Conservation (phyloP, 495 filamentous ascomycete genomes). For the Sphaerosporella brunnea region DNA sequence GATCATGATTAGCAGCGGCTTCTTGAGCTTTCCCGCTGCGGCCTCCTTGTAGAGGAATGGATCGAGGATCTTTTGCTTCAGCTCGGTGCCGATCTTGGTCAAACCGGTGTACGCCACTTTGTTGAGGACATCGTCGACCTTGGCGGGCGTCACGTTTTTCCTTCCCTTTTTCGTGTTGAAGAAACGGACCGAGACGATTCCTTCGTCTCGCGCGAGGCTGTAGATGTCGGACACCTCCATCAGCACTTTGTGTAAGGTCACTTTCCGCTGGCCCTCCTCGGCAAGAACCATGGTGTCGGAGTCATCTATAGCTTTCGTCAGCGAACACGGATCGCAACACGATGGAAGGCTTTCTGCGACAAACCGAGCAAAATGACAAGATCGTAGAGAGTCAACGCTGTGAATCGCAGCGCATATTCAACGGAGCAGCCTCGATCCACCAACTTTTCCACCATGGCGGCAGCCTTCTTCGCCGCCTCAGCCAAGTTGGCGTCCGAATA, state of each 20-base stretch:
- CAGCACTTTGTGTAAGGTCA: slow-evolving; percentile 41
- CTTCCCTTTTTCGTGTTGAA: slow-evolving; percentile 39
- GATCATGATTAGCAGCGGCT: slow-evolving; percentile 7
- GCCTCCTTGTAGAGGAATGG: slow-evolving; percentile 10
- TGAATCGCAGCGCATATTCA: slow-evolving; percentile 6
- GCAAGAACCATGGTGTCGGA: slow-evolving; percentile 51
- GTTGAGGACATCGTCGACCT: slow-evolving; percentile 38
- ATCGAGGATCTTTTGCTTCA: slow-evolving; percentile 4
- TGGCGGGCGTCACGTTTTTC: slow-evolving; percentile 34
- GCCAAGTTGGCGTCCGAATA: neutral
- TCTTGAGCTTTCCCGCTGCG: slow-evolving; percentile 17
- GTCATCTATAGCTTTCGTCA: slow-evolving; percentile 43
- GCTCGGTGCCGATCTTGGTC: slow-evolving; percentile 4
- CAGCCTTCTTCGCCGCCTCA: neutral
- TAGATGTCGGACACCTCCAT: slow-evolving; percentile 40
- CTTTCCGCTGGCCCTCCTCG: slow-evolving; percentile 38
- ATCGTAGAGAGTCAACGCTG: slow-evolving; percentile 12
- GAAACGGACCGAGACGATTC: slow-evolving; percentile 43
- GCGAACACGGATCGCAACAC: no score
- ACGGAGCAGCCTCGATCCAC: neutral
- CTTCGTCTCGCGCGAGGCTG: slow-evolving; percentile 46
- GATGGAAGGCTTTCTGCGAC: neutral
- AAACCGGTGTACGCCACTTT: slow-evolving; percentile 34
- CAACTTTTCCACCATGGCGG: neutral
- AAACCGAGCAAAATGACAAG: slow-evolving; percentile 13